These are phyloP conservation scores for Penicillium arizonense DNA, from an alignment of 495 filamentous ascomycete genomes.

Conservation along the genomic window DNA sequence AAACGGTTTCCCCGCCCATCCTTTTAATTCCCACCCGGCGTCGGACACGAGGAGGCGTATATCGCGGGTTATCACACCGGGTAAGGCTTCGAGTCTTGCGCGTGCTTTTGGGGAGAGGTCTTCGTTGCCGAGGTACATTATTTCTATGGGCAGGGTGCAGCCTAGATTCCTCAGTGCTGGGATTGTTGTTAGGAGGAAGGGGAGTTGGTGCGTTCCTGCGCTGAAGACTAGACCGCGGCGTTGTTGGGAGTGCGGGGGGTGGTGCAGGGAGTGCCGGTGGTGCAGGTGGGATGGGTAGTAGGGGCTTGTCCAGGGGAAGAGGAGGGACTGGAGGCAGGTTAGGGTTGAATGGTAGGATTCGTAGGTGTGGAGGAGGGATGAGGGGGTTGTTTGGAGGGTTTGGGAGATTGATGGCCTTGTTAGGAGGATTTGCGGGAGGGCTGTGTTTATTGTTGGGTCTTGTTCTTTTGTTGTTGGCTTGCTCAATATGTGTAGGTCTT, in stretches of 20 bases:
- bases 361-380: slow-evolving; percentile 22
- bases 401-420: background rate
- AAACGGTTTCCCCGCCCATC: slow-evolving; percentile 39
- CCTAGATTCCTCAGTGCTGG: slow-evolving; percentile 27
- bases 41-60: slow-evolving; percentile 21
- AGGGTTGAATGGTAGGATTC: slow-evolving; percentile 26
- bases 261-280: slow-evolving; percentile 22
- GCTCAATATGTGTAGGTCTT: slow-evolving; percentile 9
- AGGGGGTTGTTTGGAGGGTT: slow-evolving; percentile 5
- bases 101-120: slow-evolving; percentile 27
- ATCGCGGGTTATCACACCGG: slow-evolving; percentile 21
- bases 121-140: slow-evolving; percentile 35
- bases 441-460: background rate
- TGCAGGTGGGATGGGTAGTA: slow-evolving; percentile 31
- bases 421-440: slow-evolving; percentile 2
- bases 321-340: slow-evolving; percentile 13
- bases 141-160: slow-evolving; percentile 35
- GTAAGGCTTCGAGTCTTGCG: slow-evolving; percentile 8
- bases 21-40: slow-evolving; percentile 17
- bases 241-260: background rate
- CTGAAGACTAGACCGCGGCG: slow-evolving; percentile 23
- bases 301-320: slow-evolving; percentile 33
- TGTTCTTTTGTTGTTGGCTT: background rate
- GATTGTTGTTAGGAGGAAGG: slow-evolving; percentile 32
- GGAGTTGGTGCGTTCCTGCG: slow-evolving; percentile 28